Evolutionary conservation across 345 rosid genomes (phyloP), one percentile per base, ranked within the genome.

Genomic region (Sonneratia caseolaris): DNA sequence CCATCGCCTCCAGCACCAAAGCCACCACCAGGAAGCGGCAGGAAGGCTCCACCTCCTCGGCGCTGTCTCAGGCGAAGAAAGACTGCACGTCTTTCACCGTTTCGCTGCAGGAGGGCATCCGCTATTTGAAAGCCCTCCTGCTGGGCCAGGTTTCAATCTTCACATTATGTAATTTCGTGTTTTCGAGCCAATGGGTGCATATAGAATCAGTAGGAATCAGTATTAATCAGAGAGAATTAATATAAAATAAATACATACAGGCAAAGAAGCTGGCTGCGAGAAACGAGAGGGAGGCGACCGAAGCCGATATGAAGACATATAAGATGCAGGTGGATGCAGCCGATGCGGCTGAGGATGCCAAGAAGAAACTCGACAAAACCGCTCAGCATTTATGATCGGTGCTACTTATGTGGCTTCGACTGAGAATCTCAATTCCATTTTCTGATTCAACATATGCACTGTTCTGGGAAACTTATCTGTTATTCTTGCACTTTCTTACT

Each of bases 281-380:
- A 75, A 83, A 75, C 72, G 91, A 90, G 85, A 78, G 77, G 75
- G 91, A 84, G 77, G 91, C 84, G 12, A 57, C 86, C 1, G 85
- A 81, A 37, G 89, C 89, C 53, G 82, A 86, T 10, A 32, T 86
- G 64, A 73, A 68, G 64, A 77, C 81, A n/a, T 64, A 79, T 16
- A 86, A 84, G 81, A 81, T 74, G 87, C 89, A 86, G 77, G 86
- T 85, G 48, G 86, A 88, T 37, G 91, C 91, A 22, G 84, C 89
- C 9, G 79, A 88, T 79, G 83, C 84, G 24, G 88, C 89, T 6
- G 89, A 84, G 74, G 80, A 76, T 19, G 74, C 79, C 80, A 86
- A 84, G 81, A 85, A 82, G 71, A 82, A 64, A 24, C 68, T 73
- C 4, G 37, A 68, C 27, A 57, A 56, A 56, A 27, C 66, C 53